Evolutionary conservation across 1,139 yeast genomes (phyloP).

Genomic region (Kurtzmaniella natalensis): DNA sequence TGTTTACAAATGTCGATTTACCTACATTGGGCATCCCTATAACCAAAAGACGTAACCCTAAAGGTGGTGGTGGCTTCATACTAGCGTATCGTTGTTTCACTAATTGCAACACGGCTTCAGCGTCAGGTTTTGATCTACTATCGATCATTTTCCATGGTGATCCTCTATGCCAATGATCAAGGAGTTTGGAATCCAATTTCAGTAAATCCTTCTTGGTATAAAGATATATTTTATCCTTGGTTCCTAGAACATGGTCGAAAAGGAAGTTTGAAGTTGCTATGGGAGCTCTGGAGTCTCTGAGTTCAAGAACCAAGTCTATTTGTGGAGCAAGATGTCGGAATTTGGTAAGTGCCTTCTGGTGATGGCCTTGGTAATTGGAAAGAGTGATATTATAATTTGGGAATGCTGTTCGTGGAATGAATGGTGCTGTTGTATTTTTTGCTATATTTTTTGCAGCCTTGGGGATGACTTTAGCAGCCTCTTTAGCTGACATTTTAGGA

Average conservation of each 20-base stretch:
- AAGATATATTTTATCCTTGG: constrained; percentile 54
- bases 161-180: constrained; percentile 50
- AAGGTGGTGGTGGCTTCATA: constrained; percentile 68
- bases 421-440: constrained; percentile 4
- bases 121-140: constrained; percentile 51
- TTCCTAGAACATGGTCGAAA: constrained; percentile 63
- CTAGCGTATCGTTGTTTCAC: constrained; percentile 40
- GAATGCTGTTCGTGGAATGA: constrained; percentile 44
- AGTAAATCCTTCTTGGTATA: constrained; percentile 67
- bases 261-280: constrained; percentile 75
- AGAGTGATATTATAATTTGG: constrained; percentile 68
- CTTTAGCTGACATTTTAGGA: too few species aligned
- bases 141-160: constrained; percentile 54
- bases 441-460: too few species aligned
- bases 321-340: constrained; percentile 74
- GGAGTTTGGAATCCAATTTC: constrained; percentile 25
- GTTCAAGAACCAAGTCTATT: constrained; percentile 75
- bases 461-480: too few species aligned
- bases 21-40: constrained; percentile 99
- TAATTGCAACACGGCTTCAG: constrained; percentile 43
- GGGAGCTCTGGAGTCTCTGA: constrained; percentile 89
- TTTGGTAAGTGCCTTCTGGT: constrained; percentile 69
- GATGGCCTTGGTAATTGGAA: constrained; percentile 90
- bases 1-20: constrained; percentile 83
- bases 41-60: constrained; percentile 73